Conservation (phyloP, 148 eudicot genomes). For the Vaccinium corymbosum region DNA sequence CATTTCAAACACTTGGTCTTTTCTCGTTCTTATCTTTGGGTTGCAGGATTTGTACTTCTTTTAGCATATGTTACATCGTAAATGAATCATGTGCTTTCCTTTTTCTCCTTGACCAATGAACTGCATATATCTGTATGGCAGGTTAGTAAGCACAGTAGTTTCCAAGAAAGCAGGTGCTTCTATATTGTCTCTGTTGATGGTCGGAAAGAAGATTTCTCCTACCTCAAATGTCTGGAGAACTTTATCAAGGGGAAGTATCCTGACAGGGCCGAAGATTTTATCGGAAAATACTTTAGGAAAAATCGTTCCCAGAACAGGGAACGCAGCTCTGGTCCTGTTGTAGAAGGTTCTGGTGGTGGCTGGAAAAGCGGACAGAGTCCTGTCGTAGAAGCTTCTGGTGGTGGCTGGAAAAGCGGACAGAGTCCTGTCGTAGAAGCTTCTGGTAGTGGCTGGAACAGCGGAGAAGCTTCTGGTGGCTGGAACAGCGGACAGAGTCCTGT, state of each 20-base stretch:
- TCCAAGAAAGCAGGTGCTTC: slow-evolving; percentile 78
- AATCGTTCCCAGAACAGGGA: slow-evolving; percentile 27
- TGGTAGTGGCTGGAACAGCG: not conserved
- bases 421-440: too few relatives aligned
- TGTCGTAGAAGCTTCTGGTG: not conserved
- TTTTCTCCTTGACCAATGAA: not conserved
- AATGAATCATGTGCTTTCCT: not conserved
- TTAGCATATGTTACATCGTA: not conserved
- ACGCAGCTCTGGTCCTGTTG: slow-evolving; percentile 7
- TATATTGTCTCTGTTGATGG: slow-evolving; percentile 70
- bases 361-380: not conserved
- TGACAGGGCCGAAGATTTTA: slow-evolving; percentile 56
- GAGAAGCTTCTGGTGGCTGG: not conserved
- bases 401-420: too few relatives aligned
- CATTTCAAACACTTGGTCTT: not conserved
- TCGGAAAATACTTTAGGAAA: slow-evolving; percentile 56
- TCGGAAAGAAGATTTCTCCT: slow-evolving; percentile 70
- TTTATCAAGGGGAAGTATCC: slow-evolving; percentile 58
- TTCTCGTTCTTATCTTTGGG: not conserved
- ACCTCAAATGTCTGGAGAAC: slow-evolving; percentile 70
- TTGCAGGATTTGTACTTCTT: not conserved
- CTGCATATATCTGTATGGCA: slow-evolving; percentile 25
- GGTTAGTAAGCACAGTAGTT: slow-evolving; percentile 62
- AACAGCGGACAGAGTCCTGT: not conserved
- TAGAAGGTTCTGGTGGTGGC: slow-evolving; percentile 3